Evolutionary conservation across 2,329 filamentous ascomycete genomes (phyloP).

Genomic region (Thielaviopsis musarum): DNA sequence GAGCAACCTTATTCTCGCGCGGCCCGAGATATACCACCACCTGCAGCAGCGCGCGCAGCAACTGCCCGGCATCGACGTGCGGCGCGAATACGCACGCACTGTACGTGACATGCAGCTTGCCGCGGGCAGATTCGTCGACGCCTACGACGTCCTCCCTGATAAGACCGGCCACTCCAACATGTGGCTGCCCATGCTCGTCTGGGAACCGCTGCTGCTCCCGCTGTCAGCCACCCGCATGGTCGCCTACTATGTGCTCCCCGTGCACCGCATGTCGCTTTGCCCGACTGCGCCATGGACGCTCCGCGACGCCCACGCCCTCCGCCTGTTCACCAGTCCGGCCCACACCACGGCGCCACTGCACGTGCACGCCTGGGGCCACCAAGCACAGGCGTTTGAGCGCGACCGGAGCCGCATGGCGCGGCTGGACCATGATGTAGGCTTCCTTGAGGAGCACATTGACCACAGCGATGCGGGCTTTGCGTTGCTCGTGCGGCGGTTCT

Average conservation of each 20-base stretch:
- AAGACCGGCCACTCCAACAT: slow-evolving; percentile 4
- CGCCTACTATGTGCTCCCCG: slow-evolving; percentile 2
- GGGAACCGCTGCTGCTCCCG: slow-evolving; percentile 1
- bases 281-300: background rate
- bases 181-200: slow-evolving; percentile 1
- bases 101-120: slow-evolving; percentile 1
- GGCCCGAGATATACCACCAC: background rate
- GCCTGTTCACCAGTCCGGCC: slow-evolving; percentile 3
- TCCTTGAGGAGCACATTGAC: slow-evolving; percentile 15
- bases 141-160: background rate
- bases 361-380: background rate
- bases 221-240: background rate
- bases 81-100: background rate
- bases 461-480: slow-evolving; percentile 15
- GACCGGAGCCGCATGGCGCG: slow-evolving; percentile 3
- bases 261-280: background rate
- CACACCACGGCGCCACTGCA: background rate
- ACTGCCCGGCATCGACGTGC: no score
- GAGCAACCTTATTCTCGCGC: background rate
- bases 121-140: background rate
- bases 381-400: background rate
- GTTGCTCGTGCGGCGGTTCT: slow-evolving; percentile 14
- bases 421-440: slow-evolving; percentile 15
- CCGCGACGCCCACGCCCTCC: background rate
- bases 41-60: background rate